Base-by-base conservation (phyloP, 2,329 filamentous ascomycete genomes). In the Talaromyces marneffei region DNA sequence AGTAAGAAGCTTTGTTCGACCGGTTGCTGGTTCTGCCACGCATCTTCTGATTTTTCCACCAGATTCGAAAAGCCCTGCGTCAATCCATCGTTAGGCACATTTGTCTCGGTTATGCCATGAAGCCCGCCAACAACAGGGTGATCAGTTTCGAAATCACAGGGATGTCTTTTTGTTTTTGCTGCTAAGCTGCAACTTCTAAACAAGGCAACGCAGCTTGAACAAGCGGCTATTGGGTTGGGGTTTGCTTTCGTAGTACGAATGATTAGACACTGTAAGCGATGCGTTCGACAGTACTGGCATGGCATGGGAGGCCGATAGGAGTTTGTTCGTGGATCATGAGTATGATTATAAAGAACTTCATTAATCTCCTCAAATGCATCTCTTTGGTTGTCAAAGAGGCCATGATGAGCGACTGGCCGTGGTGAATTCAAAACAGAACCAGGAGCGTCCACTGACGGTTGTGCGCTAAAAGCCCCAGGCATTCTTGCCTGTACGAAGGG, bases 111-210 rank as follows among this genome's bases (percentile, higher is more conserved):
- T 4, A 82, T 73, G 1, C 80, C 80, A 44, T 83, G 80, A 0
- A 82, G 72, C 58, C 79, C 77, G 1, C 79, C 79, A 25, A 82
- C 74, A 9, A 82, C 80, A 0, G 80, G 80, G 9, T 73, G 67
- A 0, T 73, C 66, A 0, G 79, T 81, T 67, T 82, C 80, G 64
- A 82, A 83, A 2, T 72, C 68, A 0, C 75, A 78, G 0, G 78
- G 73, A 1, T 75, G 71, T 8, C 80, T 75, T 64, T 83, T 83
- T 39, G 71, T 72, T 18, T 75, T 72, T 12, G 73, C 76, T 1
- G 80, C 75, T 4, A 82, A 70, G 56, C 80, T 82, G 66, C 80
- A 83, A 62, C 81, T 78, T 1, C 80, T 72, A 60, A 80, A 82
- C 1, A 82, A 69, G 0, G 79, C 80, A 4, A 80, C 80, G 60